Base-by-base conservation (phyloP, 2,329 filamentous ascomycete genomes). In the Periconia sp. region DNA sequence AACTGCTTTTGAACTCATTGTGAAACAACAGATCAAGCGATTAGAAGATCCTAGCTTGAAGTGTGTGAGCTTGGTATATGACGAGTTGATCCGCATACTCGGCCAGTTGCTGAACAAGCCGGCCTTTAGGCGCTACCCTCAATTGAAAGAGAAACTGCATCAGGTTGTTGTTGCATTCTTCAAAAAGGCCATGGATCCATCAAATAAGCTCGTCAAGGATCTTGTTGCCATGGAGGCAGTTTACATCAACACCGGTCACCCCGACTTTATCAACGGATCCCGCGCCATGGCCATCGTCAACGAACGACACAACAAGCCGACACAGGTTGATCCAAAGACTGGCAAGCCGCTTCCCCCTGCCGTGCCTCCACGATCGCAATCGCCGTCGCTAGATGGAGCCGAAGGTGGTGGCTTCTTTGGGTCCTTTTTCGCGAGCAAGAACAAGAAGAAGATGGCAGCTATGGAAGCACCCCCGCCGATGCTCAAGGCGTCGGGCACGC, bases 361-460 rank as follows among this genome's bases (percentile, higher is more conserved):
- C 12, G 77, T 78, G 16, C 90, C 90, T 2, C 85, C 79, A 37
- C 85, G 91, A 51, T 84, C 88, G 30, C 81, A 82, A 41, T 95
- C 86, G 66, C 94, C 90, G 6, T 87, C 86, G 26, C 75, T 90
- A 35, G 45, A 40, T 25, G 36, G 32, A 8, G 89, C 89, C 66
- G 77, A 65, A 5, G 63, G 70, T 12, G 63, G 81, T 47, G 91
- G 92, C 25, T 99, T 99, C 81, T 99, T 99, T 62, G 94, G 94
- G 58, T 95, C 89, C 65, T 99, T 99, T 82, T 99, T 96, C 68
- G 90, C 94, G 9, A 92, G 89, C 66, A 99, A 97, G 83, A 99
- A 97, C 78, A 99, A 97, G 85, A 99, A 99, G 83, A 97, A 96
- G 86, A 95, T 95, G 76, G 94, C 94, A n/a, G 92, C 92, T 34